Evolutionary conservation across 1,284 basidiomycete genomes (phyloP), one percentile per base, ranked within the genome.

Genomic region (Coniophora puteana): DNA sequence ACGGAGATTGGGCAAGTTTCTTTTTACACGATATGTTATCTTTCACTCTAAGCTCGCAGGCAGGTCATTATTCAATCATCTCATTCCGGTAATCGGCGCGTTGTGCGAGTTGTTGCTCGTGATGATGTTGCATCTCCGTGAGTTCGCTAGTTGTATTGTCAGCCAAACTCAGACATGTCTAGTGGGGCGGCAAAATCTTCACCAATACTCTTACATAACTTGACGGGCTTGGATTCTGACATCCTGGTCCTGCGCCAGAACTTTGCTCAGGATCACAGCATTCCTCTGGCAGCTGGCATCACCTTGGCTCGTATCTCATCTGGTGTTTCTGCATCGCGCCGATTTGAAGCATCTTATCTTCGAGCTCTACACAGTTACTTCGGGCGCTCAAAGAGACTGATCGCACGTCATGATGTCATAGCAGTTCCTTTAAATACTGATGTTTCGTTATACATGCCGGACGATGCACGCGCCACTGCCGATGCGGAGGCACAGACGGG

Each of bases 291-390:
- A 1, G 70, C 67, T 41, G 69, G 77, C 5, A 70, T 97, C 23
- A 89, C 87, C 1, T 69, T 99, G 26, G 85, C 93, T 2, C 78
- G 93, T 14, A 72, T 99, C 4, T 85, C 91, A 0, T 92, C 92
- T 0, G 82, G 92, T 1, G 65, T 86, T 46, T 83, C 89, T 1
- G 80, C 79, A 5, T 81, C 86, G 58, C 83, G 84, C 42, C 65
- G 69, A 24, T 89, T 89, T 54, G 89, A 96, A 54, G 58, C 72
- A 1, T 60, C 81, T 6, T 88, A 89, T 58, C 61, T 93, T 11
- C 67, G 70, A 11, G 80, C 82, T 4, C 64, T 98, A 46, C 85
- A 81, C 43, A 46, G 58, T 3, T 78, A 88, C 57, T 93, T 97
- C 55, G 68, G 75, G 27, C 57, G 59, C 0, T 61, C 64, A 1